phyloP scores from a whole-genome alignment of 1,284 basidiomycete genomes.

The Gomphus sp. region DNA sequence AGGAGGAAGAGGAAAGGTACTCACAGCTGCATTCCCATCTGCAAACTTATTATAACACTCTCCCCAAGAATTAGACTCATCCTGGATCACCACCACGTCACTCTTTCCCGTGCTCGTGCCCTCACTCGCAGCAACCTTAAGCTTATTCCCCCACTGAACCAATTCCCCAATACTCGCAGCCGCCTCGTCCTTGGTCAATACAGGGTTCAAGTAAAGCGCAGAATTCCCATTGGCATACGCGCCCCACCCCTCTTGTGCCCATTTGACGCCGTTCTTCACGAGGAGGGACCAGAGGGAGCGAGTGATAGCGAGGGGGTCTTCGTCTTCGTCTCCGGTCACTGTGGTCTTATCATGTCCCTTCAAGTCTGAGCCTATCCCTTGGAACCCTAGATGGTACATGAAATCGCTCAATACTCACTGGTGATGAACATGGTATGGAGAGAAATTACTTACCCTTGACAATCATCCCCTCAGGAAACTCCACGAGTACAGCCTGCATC shows the following conservation, averaged over 20 bases:
- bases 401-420: background rate
- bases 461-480: slow-evolving; percentile 11
- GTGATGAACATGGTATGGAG: background rate
- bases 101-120: slow-evolving; percentile 4
- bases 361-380: too few species aligned
- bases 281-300: slow-evolving; percentile 1
- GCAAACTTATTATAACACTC: slow-evolving; percentile 31
- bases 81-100: slow-evolving; percentile 18
- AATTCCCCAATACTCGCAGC: slow-evolving; percentile 32
- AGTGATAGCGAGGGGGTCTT: slow-evolving; percentile 1
- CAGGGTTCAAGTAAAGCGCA: slow-evolving; percentile 23
- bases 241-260: slow-evolving; percentile 45
- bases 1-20: too few species aligned
- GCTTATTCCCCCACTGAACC: slow-evolving; percentile 25
- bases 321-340: background rate
- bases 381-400: background rate
- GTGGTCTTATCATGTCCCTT: background rate
- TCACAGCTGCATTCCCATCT: slow-evolving; percentile 17
- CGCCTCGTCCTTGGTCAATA: slow-evolving; percentile 23
- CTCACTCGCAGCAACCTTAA: slow-evolving; percentile 14
- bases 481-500: slow-evolving; percentile 18
- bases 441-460: background rate
- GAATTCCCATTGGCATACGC: slow-evolving; percentile 29
- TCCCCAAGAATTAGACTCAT: slow-evolving; percentile 15
- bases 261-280: slow-evolving; percentile 17